phyloP scores from a whole-genome alignment of 2,329 filamentous ascomycete genomes.

The Fusarium compactum region DNA sequence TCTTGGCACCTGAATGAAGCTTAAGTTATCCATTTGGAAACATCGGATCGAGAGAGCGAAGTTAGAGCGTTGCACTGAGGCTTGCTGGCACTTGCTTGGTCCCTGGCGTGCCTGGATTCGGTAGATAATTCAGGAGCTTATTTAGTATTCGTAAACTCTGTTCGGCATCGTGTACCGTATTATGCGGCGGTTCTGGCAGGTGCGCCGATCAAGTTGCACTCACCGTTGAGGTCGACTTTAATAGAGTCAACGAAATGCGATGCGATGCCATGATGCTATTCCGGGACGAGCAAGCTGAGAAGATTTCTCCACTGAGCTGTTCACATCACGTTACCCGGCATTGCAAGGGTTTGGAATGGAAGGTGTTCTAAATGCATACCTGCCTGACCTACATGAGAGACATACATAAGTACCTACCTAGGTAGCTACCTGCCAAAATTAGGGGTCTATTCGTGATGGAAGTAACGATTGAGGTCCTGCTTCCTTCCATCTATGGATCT shows the following conservation, averaged over 20 bases:
- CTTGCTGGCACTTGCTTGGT: slow-evolving; percentile 34
- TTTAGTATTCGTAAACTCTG: slow-evolving; percentile 24
- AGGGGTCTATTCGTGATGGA: slow-evolving; percentile 5
- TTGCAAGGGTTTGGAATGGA: slow-evolving; percentile 33
- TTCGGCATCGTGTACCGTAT: not conserved
- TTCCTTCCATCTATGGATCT: slow-evolving; percentile 1
- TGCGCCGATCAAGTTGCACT: slow-evolving; percentile 27
- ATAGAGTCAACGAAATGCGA: slow-evolving; percentile 20
- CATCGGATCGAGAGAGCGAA: slow-evolving; percentile 10
- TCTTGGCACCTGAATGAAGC: slow-evolving; percentile 38
- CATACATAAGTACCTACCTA: slow-evolving; percentile 11
- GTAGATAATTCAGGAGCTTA: slow-evolving; percentile 29
- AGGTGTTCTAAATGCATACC: slow-evolving; percentile 20
- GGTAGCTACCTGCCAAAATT: slow-evolving; percentile 4
- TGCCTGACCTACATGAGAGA: slow-evolving; percentile 11
- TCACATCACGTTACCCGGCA: slow-evolving; percentile 38
- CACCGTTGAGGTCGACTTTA: slow-evolving; percentile 40
- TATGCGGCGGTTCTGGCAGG: not conserved
- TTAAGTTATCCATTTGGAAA: slow-evolving; percentile 23
- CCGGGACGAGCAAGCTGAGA: slow-evolving; percentile 16
- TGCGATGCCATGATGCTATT: slow-evolving; percentile 18
- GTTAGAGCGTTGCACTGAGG: slow-evolving; percentile 27
- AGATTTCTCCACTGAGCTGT: slow-evolving; percentile 16
- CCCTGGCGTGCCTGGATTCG: slow-evolving; percentile 40
- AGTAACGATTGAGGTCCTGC: not conserved